A percentile compares a stretch with the other conserved stretches of the same genome.
These are phyloP conservation scores for Beta macrorhiza DNA, from an alignment of 179 eudicot species.

Conservation along the genomic window DNA sequence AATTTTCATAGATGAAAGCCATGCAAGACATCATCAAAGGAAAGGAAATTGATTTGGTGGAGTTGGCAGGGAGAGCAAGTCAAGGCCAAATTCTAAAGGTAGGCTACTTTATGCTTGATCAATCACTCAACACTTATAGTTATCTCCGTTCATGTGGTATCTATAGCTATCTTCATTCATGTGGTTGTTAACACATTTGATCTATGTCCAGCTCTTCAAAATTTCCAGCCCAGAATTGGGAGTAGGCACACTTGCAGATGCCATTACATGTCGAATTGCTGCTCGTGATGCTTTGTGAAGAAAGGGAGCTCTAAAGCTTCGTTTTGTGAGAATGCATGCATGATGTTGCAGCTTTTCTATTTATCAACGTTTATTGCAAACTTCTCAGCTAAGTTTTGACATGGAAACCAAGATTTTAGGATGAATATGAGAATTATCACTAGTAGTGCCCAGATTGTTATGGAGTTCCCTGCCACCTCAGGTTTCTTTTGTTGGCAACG, in stretches of 20 bases:
- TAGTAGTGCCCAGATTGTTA: no score
- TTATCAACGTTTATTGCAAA: no score
- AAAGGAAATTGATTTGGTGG: constrained; percentile 69
- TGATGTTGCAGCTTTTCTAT: no score
- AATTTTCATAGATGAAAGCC: constrained; percentile 46
- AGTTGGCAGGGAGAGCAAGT: constrained; percentile 24
- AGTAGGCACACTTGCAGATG: constrained; percentile 72
- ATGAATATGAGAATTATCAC: no score
- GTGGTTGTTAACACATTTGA: background rate
- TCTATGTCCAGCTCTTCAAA: constrained; percentile 69
- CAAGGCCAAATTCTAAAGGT: constrained; percentile 51
- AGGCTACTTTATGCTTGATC: constrained; percentile 13
- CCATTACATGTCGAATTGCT: constrained; percentile 86
- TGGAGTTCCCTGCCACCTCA: no score
- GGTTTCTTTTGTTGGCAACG: no score
- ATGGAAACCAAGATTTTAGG: no score
- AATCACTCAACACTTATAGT: background rate
- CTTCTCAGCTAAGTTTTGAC: no score
- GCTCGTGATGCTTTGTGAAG: constrained; percentile 75
- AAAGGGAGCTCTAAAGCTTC: background rate
- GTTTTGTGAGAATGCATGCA: background rate
- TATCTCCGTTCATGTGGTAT: background rate
- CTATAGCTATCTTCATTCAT: background rate
- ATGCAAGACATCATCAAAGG: constrained; percentile 61
- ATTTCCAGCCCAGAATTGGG: constrained; percentile 60